Evolutionary conservation across 345 rosid genomes (phyloP), one percentile per base, ranked within the genome.

Genomic region (Hevea brasiliensis): DNA sequence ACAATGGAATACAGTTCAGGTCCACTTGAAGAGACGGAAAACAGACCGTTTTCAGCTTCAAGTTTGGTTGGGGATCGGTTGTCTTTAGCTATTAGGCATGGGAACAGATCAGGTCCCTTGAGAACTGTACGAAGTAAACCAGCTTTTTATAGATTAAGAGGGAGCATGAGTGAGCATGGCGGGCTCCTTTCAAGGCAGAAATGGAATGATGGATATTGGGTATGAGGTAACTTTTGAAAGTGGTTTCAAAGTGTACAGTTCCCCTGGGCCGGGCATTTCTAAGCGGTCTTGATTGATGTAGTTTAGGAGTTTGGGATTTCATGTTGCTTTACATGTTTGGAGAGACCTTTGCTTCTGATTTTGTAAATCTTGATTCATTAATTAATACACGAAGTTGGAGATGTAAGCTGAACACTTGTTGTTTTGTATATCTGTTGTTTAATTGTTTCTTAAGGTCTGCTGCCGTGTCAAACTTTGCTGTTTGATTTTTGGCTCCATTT

Each of bases 1-100:
- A 90, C 97, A 7, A 96, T 96, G 99, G 98, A 91, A 2, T 93
- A 90, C 74, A 93, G 99, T 77, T 93, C 99, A 14, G 98, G 95
- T 27, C 89, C 91, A 0, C 86, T 89, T 0, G 94, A 90, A 47
- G 91, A 86, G 53, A 80, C 72, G 72, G 91, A 85, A 79, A 92
- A 92, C 84, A 83, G 93, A 63, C 85, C 85, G n/a, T 83, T 86
- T 63, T 95, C 98, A 7, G 77, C 85, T 55, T 82, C 92, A 2
- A 84, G 91, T 77, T 82, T 89, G 64, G 65, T 41, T 0, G 90
- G 84, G 20, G 89, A 82, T 55, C 79, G 84, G 51, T 23, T 85
- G 71, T 83, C 89, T 3, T 81, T 87, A 32, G 87, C 93, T 18
- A 18, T 81, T 45, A 71, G 87, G 79, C 98, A 88, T 44, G 89